A percentile compares a stretch with the other conserved stretches of the same genome.
Evolutionary conservation across 192 early-diverging fungal genomes (phyloP).

Genomic region (Borealophlyctis nickersoniae): DNA sequence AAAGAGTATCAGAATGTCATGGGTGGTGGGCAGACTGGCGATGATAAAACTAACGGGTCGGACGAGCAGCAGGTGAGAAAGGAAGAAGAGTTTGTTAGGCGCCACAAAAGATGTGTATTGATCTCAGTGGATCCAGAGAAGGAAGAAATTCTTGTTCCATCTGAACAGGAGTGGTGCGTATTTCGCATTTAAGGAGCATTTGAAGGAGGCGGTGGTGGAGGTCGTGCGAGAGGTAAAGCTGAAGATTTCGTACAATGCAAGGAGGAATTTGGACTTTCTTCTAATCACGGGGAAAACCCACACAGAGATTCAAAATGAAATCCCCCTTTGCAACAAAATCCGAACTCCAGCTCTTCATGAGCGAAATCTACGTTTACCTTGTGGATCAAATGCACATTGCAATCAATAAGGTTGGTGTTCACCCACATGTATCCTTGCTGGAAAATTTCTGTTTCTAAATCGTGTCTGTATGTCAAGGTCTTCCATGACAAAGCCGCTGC

Average conservation of each 20-base stretch:
- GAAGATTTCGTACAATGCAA: no score
- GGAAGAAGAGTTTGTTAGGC: no score
- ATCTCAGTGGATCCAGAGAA: constrained; percentile 30
- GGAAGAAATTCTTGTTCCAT: constrained; percentile 57
- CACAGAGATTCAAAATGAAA: constrained; percentile 45
- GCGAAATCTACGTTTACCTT: constrained; percentile 58
- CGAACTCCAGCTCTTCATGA: constrained; percentile 58
- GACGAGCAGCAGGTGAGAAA: constrained; percentile 39
- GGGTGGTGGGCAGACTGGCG: no score
- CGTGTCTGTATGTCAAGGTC: constrained; percentile 21
- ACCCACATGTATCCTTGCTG: background rate
- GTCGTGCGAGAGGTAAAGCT: constrained; percentile 52
- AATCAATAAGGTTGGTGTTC: constrained; percentile 38
- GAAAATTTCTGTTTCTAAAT: constrained; percentile 5
- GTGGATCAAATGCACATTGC: constrained; percentile 55
- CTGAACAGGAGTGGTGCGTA: constrained; percentile 59
- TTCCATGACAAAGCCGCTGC: constrained; percentile 34
- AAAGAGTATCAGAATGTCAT: constrained; percentile 49
- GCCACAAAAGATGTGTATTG: no score
- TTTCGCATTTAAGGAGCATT: constrained; percentile 56
- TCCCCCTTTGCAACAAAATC: constrained; percentile 48
- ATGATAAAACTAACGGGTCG: background rate
- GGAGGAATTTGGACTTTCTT: no score
- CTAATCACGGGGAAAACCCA: no score
- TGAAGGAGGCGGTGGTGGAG: constrained; percentile 54